Base-by-base conservation (phyloP, 2,329 filamentous ascomycete species). In the Pseudogymnoascus verrucosus region DNA sequence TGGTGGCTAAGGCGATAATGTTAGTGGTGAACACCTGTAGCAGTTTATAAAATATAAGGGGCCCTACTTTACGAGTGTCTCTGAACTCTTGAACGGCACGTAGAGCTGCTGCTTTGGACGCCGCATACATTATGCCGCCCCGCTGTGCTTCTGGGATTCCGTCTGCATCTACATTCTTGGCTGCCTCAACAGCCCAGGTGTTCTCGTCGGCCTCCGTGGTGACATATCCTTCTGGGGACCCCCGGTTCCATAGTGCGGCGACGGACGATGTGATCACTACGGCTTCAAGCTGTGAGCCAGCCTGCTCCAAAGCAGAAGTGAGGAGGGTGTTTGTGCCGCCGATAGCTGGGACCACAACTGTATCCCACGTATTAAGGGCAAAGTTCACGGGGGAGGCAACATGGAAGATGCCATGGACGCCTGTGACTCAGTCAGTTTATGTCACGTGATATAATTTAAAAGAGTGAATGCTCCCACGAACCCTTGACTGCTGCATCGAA, bases 331-430 rank as follows among this genome's bases (percentile, higher is more conserved):
- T 57, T 5, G 51, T 57, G 28, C 51, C 51, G 1, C 51, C 51
- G 3, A 57, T 34, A 57, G 51, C 51, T 34, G 51, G 51, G 10
- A 65, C 65, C 23, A 74, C 69, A 26, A 67, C 66, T 5, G 69
- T 40, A 40, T 73, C 70, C 65, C 74, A 75, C 12, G 67, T 71
- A 5, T 65, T 64, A 7, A 74, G 63, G 7, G 69, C 64, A 39
- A 74, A 71, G 60, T 72, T 68, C 21, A 75, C 40, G 60, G 73
- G 64, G 26, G 74, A 69, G 62, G 71, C 71, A 11, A 68, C 71
- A 64, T 73, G 72, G 60, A 72, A 70, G 60, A 73, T 73, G 11
- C 69, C 72, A 64, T 71, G 28, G 5, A 73, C 70, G 7, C 67
- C 70, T 71, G 37, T 11, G 40, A 21, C 31, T 23, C 14, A 6